phyloP scores from a whole-genome alignment of 2,329 filamentous ascomycete genomes.

The Leptosphaerulina australis region DNA sequence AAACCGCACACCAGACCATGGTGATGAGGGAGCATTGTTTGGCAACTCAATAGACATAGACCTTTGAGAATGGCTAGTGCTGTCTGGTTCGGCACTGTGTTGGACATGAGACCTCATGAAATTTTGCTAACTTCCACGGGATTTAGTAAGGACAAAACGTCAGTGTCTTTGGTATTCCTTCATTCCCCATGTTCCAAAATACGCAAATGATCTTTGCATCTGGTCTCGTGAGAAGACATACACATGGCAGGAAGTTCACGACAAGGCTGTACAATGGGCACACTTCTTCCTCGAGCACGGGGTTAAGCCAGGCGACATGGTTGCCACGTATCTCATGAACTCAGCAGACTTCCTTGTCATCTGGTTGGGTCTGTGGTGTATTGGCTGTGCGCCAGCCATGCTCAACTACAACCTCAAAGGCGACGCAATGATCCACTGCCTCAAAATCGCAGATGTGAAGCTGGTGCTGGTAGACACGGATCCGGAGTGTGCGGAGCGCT shows the following conservation, averaged over 20 bases:
- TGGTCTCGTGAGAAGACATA: slow-evolving; percentile 66
- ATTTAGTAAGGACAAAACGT: slow-evolving; percentile 50
- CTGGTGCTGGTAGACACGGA: slow-evolving; percentile 65
- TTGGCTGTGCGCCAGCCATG: slow-evolving; percentile 71
- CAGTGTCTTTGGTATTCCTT: slow-evolving; percentile 42
- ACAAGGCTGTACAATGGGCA: slow-evolving; percentile 39
- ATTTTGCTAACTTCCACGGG: not conserved
- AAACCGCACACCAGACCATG: not conserved
- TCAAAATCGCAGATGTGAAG: slow-evolving; percentile 62
- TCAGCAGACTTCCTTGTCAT: slow-evolving; percentile 69
- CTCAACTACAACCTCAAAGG: slow-evolving; percentile 72
- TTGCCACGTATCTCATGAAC: slow-evolving; percentile 70
- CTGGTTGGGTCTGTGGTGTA: slow-evolving; percentile 68
- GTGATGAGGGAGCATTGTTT: too few relatives aligned
- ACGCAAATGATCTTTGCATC: slow-evolving; percentile 60
- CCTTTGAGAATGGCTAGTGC: too few relatives aligned
- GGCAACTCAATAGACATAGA: too few relatives aligned
- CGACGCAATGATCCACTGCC: slow-evolving; percentile 67
- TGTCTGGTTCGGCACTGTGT: not conserved
- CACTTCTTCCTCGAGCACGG: slow-evolving; percentile 53
- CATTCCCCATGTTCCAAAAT: slow-evolving; percentile 34
- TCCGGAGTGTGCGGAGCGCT: slow-evolving; percentile 28
- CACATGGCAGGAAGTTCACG: slow-evolving; percentile 41
- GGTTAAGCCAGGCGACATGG: slow-evolving; percentile 66
- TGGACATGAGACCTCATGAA: not conserved